phyloP scores from a whole-genome alignment of 768 basidiomycete genomes.

The Kwoniella botswanensis region DNA sequence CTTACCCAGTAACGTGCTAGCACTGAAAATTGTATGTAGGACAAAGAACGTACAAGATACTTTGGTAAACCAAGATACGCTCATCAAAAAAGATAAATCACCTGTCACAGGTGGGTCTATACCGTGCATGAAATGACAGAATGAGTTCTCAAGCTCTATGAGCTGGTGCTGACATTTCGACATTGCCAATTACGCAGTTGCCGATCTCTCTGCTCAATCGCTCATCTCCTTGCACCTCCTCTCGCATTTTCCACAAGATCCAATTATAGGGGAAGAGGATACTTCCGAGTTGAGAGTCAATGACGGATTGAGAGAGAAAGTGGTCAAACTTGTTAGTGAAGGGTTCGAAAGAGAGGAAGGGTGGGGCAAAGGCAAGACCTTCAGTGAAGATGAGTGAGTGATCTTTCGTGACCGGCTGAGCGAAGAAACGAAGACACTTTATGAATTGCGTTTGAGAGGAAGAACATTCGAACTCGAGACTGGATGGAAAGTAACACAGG shows the following conservation, averaged over 20 bases:
- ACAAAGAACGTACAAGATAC: conserved; percentile 85
- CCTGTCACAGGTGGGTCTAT: conserved; percentile 77
- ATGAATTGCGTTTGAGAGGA: no score
- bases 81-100: conserved; percentile 88
- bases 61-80: conserved; percentile 80
- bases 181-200: conserved; percentile 65
- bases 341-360: conserved; percentile 66
- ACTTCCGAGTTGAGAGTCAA: conserved; percentile 72
- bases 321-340: conserved; percentile 82
- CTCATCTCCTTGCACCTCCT: conserved; percentile 81
- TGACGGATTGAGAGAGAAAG: conserved; percentile 67
- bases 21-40: conserved; percentile 19
- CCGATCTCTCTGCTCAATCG: conserved; percentile 91
- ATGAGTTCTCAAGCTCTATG: background rate
- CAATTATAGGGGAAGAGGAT: conserved; percentile 94
- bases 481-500: no score
- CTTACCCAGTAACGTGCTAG: background rate
- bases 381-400: conserved; percentile 48
- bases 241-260: conserved; percentile 78
- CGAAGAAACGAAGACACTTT: background rate
- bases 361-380: conserved; percentile 45
- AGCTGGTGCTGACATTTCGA: background rate
- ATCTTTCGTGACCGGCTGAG: background rate
- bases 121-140: background rate
- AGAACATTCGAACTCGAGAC: no score